Conservation (phyloP, 1,284 basidiomycete genomes). For the Puccinia polysora region DNA sequence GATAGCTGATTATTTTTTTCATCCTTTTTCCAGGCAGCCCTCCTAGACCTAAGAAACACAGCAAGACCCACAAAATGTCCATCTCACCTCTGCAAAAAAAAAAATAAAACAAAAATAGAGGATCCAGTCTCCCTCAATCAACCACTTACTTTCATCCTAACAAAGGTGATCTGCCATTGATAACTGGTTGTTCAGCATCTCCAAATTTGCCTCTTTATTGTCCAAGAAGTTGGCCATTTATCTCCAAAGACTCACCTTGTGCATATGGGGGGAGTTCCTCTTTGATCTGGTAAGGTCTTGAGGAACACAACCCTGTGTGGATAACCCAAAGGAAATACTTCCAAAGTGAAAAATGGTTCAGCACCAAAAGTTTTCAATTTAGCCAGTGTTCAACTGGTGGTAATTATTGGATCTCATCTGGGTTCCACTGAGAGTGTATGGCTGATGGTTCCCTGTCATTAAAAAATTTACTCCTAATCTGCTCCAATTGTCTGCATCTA, state of each 20-base stretch:
- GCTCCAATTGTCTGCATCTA: constrained; percentile 50
- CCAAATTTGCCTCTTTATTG: constrained; percentile 89
- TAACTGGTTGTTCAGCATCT: constrained; percentile 94
- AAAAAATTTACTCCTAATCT: constrained; percentile 35
- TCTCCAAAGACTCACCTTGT: constrained; percentile 76
- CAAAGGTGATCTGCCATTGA: constrained; percentile 93
- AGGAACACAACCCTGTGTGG: constrained; percentile 86
- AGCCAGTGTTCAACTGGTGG: constrained; percentile 68
- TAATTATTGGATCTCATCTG: constrained; percentile 56
- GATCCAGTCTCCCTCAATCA: no score
- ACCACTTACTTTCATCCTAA: constrained; percentile 96
- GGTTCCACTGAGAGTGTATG: neutral
- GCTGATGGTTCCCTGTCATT: neutral
- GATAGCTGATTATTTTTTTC: neutral
- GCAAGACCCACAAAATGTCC: no score
- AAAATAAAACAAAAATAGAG: no score
- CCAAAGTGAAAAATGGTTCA: neutral
- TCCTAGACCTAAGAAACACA: no score
- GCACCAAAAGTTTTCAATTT: constrained; percentile 65
- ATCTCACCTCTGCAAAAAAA: no score
- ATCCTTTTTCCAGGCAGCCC: no score
- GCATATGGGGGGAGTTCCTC: constrained; percentile 97
- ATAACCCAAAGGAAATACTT: constrained; percentile 52
- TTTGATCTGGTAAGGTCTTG: constrained; percentile 86
- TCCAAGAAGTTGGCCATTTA: constrained; percentile 85